phyloP scores from a whole-genome alignment of 306 rosid species.

The Acacia melanoxylon region DNA sequence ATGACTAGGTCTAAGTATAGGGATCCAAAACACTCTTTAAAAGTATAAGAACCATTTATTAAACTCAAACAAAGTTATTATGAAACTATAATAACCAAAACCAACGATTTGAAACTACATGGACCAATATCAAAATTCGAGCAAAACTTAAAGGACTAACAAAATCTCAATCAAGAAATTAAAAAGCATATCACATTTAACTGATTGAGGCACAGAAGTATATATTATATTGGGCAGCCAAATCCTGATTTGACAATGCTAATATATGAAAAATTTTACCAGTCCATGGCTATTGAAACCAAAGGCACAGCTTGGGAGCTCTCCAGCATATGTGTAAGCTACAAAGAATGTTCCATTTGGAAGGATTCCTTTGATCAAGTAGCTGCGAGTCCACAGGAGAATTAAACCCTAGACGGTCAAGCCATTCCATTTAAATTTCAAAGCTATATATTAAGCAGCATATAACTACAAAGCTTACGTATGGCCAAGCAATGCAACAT shows the following conservation, averaged over 20 bases:
- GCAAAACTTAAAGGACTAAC: no score
- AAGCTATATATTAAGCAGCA: neutral
- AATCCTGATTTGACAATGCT: neutral
- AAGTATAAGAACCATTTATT: no score
- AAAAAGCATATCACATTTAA: neutral
- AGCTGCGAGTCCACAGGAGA: conserved; percentile 44
- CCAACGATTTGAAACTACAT: no score
- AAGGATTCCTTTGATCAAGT: conserved; percentile 67
- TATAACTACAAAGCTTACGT: conserved; percentile 47
- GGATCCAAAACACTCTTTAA: no score
- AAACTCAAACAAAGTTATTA: no score
- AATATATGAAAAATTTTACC: neutral
- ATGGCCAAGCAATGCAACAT: conserved; percentile 63
- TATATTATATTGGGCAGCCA: neutral
- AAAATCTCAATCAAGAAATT: no score
- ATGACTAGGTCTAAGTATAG: no score
- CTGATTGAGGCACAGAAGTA: neutral
- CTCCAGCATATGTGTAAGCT: conserved; percentile 89
- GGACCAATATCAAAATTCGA: no score
- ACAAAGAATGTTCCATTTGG: conserved; percentile 55
- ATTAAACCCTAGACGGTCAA: neutral
- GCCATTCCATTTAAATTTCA: neutral
- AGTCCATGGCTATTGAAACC: conserved; percentile 16
- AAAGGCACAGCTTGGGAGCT: conserved; percentile 69
- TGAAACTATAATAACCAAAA: no score